phyloP scores from a whole-genome alignment of 148 eudicot species.

The Rhododendron simsii region DNA sequence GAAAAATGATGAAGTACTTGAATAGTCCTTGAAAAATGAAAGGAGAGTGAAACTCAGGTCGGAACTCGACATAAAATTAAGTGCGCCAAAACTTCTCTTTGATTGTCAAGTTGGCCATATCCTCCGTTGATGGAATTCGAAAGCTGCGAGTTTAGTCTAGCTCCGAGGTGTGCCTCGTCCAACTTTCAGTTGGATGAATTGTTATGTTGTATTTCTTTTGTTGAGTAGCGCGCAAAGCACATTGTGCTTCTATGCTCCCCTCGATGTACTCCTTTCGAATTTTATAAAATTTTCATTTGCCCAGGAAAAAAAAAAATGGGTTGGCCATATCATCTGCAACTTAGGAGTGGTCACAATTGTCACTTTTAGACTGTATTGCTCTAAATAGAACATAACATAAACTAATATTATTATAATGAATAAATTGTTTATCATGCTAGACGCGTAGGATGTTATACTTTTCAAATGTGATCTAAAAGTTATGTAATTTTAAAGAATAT shows the following conservation, averaged over 20 bases:
- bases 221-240: too few relatives aligned
- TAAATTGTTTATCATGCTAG: neutral
- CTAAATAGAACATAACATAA: neutral
- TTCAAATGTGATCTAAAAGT: neutral
- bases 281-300: too few relatives aligned
- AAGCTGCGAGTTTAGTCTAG: too few relatives aligned
- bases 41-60: neutral
- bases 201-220: too few relatives aligned
- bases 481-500: neutral
- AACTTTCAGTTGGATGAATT: too few relatives aligned
- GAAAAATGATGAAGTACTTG: neutral
- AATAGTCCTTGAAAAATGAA: neutral
- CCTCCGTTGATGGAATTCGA: too few relatives aligned
- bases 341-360: neutral
- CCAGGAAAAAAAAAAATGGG: neutral
- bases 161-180: too few relatives aligned
- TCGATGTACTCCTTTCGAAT: too few relatives aligned
- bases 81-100: neutral
- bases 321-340: neutral
- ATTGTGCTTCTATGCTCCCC: too few relatives aligned
- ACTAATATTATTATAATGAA: neutral
- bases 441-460: neutral
- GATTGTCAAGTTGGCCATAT: too few relatives aligned
- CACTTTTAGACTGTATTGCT: neutral
- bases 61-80: neutral